These are phyloP conservation scores for Dissophora globulifera DNA, from an alignment of 192 early-diverging fungal species.

Conservation along the genomic window DNA sequence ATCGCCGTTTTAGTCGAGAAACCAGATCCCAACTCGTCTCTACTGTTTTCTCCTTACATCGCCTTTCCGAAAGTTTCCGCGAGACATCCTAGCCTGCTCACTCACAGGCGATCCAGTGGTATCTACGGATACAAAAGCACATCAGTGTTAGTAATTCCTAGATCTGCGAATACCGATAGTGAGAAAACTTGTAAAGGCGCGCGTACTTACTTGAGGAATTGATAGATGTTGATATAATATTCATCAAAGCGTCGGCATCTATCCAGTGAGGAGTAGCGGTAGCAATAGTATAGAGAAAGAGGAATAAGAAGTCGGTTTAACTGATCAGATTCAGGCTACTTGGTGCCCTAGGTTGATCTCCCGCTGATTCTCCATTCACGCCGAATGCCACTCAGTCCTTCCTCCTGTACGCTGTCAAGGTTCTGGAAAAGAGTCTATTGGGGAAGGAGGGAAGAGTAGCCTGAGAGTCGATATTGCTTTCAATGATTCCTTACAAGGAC, in stretches of 20 bases:
- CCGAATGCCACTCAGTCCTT: no score
- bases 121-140: conserved; percentile 19
- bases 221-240: conserved; percentile 34
- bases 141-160: no score
- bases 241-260: conserved; percentile 31
- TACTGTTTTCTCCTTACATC: conserved; percentile 52
- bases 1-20: no score
- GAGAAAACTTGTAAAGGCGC: neutral
- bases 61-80: conserved; percentile 45
- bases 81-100: conserved; percentile 29
- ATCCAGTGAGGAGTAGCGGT: neutral
- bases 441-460: no score
- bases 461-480: no score
- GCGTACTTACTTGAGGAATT: conserved; percentile 44
- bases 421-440: no score
- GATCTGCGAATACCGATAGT: no score
- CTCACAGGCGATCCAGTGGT: conserved; percentile 12
- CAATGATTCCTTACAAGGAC: conserved; percentile 18
- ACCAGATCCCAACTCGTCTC: no score
- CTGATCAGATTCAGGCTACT: neutral
- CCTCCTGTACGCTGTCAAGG: no score
- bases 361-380: no score
- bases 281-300: neutral
- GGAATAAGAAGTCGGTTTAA: neutral
- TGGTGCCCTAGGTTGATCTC: no score